Percentiles rank a stretch among this genome's conserved stretches.
phyloP scores from a whole-genome alignment of 148 eudicot species.

The Fagopyrum homotropicum region DNA sequence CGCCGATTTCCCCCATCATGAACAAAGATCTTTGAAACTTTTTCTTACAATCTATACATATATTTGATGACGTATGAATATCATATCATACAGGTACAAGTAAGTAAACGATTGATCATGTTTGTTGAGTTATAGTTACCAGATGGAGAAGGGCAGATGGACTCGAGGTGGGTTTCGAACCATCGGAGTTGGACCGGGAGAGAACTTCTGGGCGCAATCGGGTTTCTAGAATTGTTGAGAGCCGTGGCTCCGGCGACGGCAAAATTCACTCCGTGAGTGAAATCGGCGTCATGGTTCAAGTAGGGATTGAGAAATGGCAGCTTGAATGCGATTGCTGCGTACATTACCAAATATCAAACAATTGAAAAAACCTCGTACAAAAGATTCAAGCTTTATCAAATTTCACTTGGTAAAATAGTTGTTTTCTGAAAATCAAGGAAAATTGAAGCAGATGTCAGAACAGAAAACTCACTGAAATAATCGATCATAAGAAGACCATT shows the following conservation, averaged over 20 bases:
- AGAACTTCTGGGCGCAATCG: not conserved
- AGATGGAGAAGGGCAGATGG: not conserved
- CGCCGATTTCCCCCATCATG: not conserved
- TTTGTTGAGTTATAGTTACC: not conserved
- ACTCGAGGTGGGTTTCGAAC: not conserved
- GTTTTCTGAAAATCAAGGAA: not conserved
- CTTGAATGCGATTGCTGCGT: not conserved
- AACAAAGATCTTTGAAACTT: not conserved
- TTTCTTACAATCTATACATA: not conserved
- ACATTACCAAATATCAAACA: not conserved
- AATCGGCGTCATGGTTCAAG: not conserved
- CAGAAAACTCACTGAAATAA: not conserved
- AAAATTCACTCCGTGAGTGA: not conserved
- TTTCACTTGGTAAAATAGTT: not conserved
- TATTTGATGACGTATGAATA: not conserved
- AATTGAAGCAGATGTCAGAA: too few species aligned
- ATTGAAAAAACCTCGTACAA: not conserved
- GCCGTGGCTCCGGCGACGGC: constrained; percentile 7
- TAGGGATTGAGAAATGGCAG: not conserved
- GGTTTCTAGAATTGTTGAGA: not conserved
- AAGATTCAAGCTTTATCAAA: not conserved
- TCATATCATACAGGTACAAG: not conserved
- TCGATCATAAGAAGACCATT: not conserved
- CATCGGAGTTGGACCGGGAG: not conserved
- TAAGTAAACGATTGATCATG: not conserved